These are phyloP conservation scores for Spinacia oleracea DNA, from an alignment of 179 eudicot species.

Conservation along the genomic window DNA sequence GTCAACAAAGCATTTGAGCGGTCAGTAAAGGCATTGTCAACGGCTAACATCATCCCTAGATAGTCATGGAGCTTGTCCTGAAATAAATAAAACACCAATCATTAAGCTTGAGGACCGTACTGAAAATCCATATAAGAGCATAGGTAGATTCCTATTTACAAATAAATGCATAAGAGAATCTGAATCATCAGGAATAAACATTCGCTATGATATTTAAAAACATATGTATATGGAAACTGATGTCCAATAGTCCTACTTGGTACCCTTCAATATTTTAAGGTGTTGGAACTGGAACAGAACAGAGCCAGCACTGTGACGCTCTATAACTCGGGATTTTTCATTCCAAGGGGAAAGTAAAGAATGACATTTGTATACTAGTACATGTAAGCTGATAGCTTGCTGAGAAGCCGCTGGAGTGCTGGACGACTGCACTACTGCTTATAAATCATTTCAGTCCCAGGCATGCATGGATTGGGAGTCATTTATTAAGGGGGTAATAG, in stretches of 20 bases:
- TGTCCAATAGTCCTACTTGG: not conserved
- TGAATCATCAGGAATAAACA: not conserved
- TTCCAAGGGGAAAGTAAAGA: not conserved
- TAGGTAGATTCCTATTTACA: not conserved
- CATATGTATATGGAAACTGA: not conserved
- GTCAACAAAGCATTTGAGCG: conserved; percentile 93
- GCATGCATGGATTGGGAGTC: too few relatives aligned
- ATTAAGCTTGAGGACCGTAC: not conserved
- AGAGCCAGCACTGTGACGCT: not conserved
- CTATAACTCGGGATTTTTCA: not conserved
- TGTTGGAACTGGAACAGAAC: not conserved
- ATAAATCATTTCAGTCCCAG: not conserved
- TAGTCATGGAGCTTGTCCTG: conserved; percentile 95
- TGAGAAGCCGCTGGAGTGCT: not conserved
- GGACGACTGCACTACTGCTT: not conserved
- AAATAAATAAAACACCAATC: conserved; percentile 18
- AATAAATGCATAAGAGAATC: not conserved
- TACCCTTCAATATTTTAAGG: not conserved
- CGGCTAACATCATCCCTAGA: conserved; percentile 82
- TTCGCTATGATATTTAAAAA: not conserved
- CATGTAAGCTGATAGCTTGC: not conserved
- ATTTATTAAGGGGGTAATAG: too few relatives aligned
- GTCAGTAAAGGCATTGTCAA: conserved; percentile 79
- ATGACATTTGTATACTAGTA: not conserved
- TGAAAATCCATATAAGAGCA: not conserved